Conservation (phyloP, 495 filamentous ascomycete species). For the Sabuloglossum arenarium region DNA sequence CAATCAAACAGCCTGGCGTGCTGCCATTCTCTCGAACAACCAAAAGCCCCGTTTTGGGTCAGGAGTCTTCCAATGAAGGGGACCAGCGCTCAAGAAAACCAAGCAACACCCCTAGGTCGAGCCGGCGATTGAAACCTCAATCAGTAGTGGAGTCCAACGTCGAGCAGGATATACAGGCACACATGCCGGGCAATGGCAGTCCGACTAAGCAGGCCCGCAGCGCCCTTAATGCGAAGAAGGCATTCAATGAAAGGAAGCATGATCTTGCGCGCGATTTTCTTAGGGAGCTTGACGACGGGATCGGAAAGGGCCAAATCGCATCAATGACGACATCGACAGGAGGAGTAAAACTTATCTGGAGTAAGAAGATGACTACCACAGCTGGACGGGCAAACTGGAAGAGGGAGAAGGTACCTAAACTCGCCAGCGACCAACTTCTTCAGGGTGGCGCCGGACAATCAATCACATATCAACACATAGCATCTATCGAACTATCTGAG, state of each 20-base stretch:
- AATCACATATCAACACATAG: slow-evolving; percentile 32
- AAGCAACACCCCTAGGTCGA: neutral
- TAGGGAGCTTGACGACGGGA: slow-evolving; percentile 42
- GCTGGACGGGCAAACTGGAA: slow-evolving; percentile 78
- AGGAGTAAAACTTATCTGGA: slow-evolving; percentile 65
- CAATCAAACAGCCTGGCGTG: slow-evolving; percentile 28
- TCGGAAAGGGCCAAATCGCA: slow-evolving; percentile 40
- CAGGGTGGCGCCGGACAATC: neutral
- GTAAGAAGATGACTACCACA: slow-evolving; percentile 64
- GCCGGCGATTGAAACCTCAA: neutral
- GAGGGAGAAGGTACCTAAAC: slow-evolving; percentile 27
- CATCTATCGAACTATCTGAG: slow-evolving; percentile 68
- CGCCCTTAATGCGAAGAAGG: slow-evolving; percentile 25
- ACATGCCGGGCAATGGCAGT: neutral
- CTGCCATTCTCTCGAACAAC: slow-evolving; percentile 38
- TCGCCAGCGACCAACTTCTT: slow-evolving; percentile 7
- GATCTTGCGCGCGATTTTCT: slow-evolving; percentile 49
- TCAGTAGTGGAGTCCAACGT: neutral
- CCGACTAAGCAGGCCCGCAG: slow-evolving; percentile 3
- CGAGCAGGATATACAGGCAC: neutral
- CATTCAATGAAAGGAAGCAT: slow-evolving; percentile 47
- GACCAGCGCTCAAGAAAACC: slow-evolving; percentile 48
- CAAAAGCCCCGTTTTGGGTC: slow-evolving; percentile 64
- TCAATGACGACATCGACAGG: slow-evolving; percentile 41
- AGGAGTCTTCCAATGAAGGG: slow-evolving; percentile 50